Evolutionary conservation across 1,284 basidiomycete genomes (phyloP).

Genomic region (Ceratobasidium sp.): DNA sequence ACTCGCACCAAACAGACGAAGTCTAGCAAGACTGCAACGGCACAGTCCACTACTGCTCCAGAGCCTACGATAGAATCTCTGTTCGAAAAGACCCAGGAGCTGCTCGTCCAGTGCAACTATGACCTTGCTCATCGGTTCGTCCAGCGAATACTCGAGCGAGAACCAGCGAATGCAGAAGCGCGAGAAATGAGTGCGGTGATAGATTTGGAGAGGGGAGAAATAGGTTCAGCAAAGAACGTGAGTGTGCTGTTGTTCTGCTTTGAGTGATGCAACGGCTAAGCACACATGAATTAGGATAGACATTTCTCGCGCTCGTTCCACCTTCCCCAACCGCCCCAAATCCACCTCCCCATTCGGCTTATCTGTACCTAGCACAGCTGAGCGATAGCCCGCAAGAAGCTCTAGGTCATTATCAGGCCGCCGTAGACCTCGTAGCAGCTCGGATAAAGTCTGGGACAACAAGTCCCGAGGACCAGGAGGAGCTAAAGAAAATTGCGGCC

Average conservation of each 20-base stretch:
- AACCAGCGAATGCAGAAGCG: conserved; percentile 71
- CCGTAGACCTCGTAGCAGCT: conserved; percentile 74
- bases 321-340: conserved; percentile 64
- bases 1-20: conserved; percentile 48
- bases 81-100: conserved; percentile 74
- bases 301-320: conserved; percentile 68
- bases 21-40: conserved; percentile 43
- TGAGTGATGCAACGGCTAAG: neutral
- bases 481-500: conserved; percentile 76
- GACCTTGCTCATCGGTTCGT: conserved; percentile 79
- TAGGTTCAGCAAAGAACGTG: conserved; percentile 76
- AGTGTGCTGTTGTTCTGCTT: conserved; percentile 45
- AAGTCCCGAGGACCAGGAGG: conserved; percentile 58
- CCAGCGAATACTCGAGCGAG: conserved; percentile 70
- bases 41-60: conserved; percentile 22
- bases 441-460: conserved; percentile 64
- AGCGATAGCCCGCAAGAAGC: conserved; percentile 78
- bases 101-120: conserved; percentile 85
- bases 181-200: conserved; percentile 81
- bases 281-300: conserved; percentile 53
- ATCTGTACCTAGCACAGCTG: conserved; percentile 91
- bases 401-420: conserved; percentile 81
- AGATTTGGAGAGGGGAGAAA: conserved; percentile 78
- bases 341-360: conserved; percentile 78
- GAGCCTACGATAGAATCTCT: conserved; percentile 60